Evolutionary conservation across 1,139 yeast genomes (phyloP), one percentile per base, ranked within the genome.

Genomic region (Suhomyces taliae): DNA sequence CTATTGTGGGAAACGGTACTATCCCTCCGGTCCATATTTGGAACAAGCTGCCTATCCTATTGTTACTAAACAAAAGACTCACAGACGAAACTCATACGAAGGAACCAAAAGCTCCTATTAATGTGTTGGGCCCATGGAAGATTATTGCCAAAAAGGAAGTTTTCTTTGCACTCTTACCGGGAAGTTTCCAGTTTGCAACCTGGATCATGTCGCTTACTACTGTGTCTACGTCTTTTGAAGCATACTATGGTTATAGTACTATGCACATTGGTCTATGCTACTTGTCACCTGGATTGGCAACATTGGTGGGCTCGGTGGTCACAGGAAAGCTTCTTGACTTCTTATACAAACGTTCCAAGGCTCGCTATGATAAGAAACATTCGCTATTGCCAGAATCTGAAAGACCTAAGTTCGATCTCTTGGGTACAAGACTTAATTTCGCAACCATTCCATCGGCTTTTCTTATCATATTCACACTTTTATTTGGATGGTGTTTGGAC

Each of bases 181-280:
- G 81, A 2, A 82, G 88, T 0, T 53, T 87, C 8, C 80, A 81
- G 50, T 87, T 82, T 60, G 74, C 90, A 0, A 67, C 79, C 4
- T 87, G 91, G 90, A 80, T 84, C n/a, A 76, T 84, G 67, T 72
- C 81, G 34, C 73, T 85, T 48, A 85, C 95, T 0, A 77, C 89
- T 0, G 64, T 85, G 47, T 78, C 91, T 0, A 76, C 86, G 0
- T 64, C 76, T 6, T 63, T 87, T 27, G 64, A 79, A 8, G 60
- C 66, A 8, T 52, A 66, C 8, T 87, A 87, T 53, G 69, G 72
- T 6, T 79, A 79, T 50, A 53, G 72, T 2, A 78, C 82, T 1
- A 67, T 80, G 15, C 71, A 79, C 34, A 74, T 87, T 39, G 95
- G 95, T 1, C 60, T 83, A 27, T 81, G 88, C 40, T 88, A 75